These are phyloP conservation scores for Vanilla planifolia DNA, from an alignment of 106 monocot genomes.

Conservation along the genomic window DNA sequence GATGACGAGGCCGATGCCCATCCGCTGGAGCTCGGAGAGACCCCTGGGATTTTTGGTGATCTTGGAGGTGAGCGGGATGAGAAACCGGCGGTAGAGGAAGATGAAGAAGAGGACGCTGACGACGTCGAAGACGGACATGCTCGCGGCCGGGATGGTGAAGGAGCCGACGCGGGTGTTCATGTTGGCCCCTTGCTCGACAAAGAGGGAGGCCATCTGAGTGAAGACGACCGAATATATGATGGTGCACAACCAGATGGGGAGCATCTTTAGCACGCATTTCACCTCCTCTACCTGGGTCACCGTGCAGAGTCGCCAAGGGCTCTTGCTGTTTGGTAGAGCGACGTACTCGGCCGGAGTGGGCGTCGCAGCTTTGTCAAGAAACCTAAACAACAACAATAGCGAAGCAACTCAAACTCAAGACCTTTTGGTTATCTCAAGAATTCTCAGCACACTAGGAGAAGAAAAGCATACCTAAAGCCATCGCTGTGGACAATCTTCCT, in stretches of 20 bases:
- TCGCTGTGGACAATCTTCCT: conserved; percentile 61
- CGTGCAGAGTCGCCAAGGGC: conserved; percentile 65
- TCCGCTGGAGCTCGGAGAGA: conserved; percentile 57
- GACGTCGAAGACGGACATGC: conserved; percentile 70
- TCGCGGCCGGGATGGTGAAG: conserved; percentile 59
- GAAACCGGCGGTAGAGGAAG: conserved; percentile 29
- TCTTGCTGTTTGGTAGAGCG: background rate
- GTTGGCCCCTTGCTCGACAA: conserved; percentile 64
- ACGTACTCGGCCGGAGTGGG: conserved; percentile 10
- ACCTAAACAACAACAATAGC: conserved; percentile 15
- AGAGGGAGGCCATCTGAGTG: conserved; percentile 80
- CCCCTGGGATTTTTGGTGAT: conserved; percentile 31
- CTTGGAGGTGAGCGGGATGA: conserved; percentile 16
- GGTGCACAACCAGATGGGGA: conserved; percentile 80
- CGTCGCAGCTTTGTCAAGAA: conserved; percentile 67
- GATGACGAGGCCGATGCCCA: conserved; percentile 54
- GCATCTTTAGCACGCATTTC: conserved; percentile 62
- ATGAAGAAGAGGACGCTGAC: conserved; percentile 53
- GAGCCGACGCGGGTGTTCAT: conserved; percentile 35
- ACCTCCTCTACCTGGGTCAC: conserved; percentile 89
- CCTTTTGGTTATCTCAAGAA: too few relatives aligned
- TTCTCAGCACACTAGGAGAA: too few relatives aligned
- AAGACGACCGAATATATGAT: conserved; percentile 82
- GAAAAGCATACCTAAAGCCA: conserved; percentile 24
- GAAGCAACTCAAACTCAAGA: too few relatives aligned